Evolutionary conservation across 1,284 basidiomycete species (phyloP).

Genomic region (Sporisorium iseilematis-ciliati): DNA sequence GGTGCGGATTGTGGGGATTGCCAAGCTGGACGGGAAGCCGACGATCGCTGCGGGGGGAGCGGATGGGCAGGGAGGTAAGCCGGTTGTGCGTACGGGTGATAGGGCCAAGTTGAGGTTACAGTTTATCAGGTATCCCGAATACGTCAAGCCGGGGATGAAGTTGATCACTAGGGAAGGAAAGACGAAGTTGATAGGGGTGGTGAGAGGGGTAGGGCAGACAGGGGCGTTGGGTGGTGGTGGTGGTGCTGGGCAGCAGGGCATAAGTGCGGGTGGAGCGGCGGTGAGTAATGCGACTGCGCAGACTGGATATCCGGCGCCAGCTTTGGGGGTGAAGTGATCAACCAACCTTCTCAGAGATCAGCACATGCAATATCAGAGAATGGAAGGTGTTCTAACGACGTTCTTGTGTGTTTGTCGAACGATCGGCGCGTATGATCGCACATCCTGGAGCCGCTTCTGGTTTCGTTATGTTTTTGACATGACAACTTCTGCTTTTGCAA

Average conservation of each 20-base stretch:
- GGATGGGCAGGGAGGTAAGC: constrained; percentile 46
- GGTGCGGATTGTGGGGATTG: constrained; percentile 63
- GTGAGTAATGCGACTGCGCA: constrained; percentile 28
- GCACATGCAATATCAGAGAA: no score
- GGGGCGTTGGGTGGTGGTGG: constrained; percentile 38
- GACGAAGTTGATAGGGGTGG: constrained; percentile 66
- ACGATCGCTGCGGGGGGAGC: constrained; percentile 16
- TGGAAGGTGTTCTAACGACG: no score
- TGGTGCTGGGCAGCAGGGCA: not conserved
- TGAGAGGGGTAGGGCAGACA: constrained; percentile 56
- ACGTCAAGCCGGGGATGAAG: constrained; percentile 65
- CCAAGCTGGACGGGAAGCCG: constrained; percentile 56
- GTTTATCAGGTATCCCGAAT: constrained; percentile 64
- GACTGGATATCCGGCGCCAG: constrained; percentile 22
- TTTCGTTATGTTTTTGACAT: no score
- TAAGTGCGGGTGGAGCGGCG: constrained; percentile 3
- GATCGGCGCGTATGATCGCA: no score
- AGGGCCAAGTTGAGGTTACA: constrained; percentile 63
- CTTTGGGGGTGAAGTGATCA: constrained; percentile 42
- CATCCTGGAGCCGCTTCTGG: no score
- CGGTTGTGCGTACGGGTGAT: constrained; percentile 66
- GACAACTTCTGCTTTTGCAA: no score
- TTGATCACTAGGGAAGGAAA: constrained; percentile 66
- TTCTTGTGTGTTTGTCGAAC: no score
- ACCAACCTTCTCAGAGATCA: no score